Conservation (phyloP, 495 filamentous ascomycete genomes). For the Tuber melanosporum region DNA sequence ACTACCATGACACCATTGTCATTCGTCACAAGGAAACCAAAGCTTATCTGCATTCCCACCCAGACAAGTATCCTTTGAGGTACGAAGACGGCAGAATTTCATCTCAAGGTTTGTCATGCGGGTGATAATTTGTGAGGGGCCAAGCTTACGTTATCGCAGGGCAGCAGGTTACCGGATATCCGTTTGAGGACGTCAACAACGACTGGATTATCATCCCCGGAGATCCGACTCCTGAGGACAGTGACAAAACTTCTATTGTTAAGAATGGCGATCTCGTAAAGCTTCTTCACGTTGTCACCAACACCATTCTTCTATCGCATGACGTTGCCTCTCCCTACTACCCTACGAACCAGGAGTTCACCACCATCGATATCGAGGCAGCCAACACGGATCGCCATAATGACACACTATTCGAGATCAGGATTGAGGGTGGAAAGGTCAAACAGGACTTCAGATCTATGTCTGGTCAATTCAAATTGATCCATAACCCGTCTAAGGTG, state of each 20-base stretch:
- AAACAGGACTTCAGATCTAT: constrained; percentile 82
- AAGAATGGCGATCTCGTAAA: constrained; percentile 81
- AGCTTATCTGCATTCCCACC: constrained; percentile 88
- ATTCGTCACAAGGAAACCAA: constrained; percentile 96
- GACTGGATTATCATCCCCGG: constrained; percentile 88
- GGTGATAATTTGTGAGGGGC: constrained; percentile 21
- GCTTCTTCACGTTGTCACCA: constrained; percentile 78
- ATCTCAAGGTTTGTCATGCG: constrained; percentile 59
- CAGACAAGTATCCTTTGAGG: constrained; percentile 78
- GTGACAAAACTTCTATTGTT: constrained; percentile 56
- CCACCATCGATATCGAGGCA: constrained; percentile 65
- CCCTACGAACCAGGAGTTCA: constrained; percentile 98
- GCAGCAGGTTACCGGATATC: constrained; percentile 97
- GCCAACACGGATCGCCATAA: constrained; percentile 73
- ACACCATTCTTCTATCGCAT: constrained; percentile 84
- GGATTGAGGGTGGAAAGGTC: constrained; percentile 77
- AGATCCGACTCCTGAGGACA: constrained; percentile 49
- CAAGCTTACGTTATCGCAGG: constrained; percentile 23
- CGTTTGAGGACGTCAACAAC: constrained; percentile 98
- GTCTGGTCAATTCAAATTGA: constrained; percentile 85
- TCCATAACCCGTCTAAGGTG: constrained; percentile 87
- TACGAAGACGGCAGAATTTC: constrained; percentile 98
- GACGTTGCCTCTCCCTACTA: constrained; percentile 97
- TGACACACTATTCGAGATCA: constrained; percentile 89
- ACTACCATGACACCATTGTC: constrained; percentile 85